Evolutionary conservation across 257 asterid species (phyloP).

Genomic region (Jacaranda mimosifolia): DNA sequence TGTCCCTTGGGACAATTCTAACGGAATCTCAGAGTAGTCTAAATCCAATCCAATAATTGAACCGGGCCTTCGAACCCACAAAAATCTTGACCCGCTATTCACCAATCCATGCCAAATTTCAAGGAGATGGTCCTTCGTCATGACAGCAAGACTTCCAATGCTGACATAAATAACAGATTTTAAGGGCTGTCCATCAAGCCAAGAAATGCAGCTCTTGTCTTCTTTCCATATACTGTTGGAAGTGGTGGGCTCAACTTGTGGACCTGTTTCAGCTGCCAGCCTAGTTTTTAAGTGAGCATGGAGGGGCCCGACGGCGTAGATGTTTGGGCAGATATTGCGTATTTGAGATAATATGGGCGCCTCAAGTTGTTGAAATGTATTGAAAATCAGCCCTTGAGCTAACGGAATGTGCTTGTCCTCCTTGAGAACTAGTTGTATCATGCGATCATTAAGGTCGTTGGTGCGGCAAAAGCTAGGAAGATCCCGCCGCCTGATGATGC

Average conservation of each 20-base stretch:
- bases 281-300: conserved; percentile 55
- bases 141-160: conserved; percentile 59
- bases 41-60: conserved; percentile 34
- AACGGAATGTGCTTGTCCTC: conserved; percentile 51
- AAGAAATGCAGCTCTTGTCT: conserved; percentile 57
- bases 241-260: too few relatives aligned
- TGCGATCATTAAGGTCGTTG: conserved; percentile 31
- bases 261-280: neutral
- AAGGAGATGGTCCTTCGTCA: conserved; percentile 46
- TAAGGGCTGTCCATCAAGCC: conserved; percentile 62
- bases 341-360: conserved; percentile 52
- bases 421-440: conserved; percentile 36
- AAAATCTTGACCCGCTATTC: conserved; percentile 57
- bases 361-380: conserved; percentile 75
- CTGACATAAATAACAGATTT: conserved; percentile 65
- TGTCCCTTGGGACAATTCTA: conserved; percentile 39
- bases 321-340: conserved; percentile 48
- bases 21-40: conserved; percentile 26
- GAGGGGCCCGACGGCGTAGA: conserved; percentile 74
- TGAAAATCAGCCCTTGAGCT: conserved; percentile 71
- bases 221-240: conserved; percentile 60
- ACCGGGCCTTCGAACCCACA: conserved; percentile 68
- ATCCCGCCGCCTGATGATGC: conserved; percentile 69
- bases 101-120: conserved; percentile 70
- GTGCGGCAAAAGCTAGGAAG: conserved; percentile 67